These are phyloP conservation scores for Cetradonia linearis DNA, from an alignment of 495 filamentous ascomycete genomes.

Conservation along the genomic window DNA sequence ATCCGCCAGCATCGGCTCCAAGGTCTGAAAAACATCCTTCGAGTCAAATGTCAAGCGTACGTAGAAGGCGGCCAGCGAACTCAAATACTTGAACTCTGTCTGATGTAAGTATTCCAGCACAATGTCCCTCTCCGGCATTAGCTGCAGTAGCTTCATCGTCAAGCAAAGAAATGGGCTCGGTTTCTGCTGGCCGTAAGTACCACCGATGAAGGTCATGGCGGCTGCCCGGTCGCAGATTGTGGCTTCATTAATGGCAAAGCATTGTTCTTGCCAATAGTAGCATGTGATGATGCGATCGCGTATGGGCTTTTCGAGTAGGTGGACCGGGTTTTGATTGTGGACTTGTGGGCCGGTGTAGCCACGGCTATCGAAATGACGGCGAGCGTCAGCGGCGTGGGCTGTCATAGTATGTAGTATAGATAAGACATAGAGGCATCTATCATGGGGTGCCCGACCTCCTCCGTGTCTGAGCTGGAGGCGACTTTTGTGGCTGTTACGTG, in stretches of 20 bases:
- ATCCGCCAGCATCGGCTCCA: conserved; percentile 81
- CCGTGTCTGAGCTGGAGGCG: background rate
- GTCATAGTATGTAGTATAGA: conserved; percentile 19
- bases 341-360: conserved; percentile 59
- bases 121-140: conserved; percentile 67
- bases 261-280: conserved; percentile 98
- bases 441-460: background rate
- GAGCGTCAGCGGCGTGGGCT: conserved; percentile 62
- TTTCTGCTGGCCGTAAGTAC: conserved; percentile 74
- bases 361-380: conserved; percentile 67
- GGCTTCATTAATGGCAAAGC: conserved; percentile 86
- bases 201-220: conserved; percentile 72
- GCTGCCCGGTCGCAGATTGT: conserved; percentile 85
- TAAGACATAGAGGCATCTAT: background rate
- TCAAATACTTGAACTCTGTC: conserved; percentile 80
- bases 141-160: conserved; percentile 85
- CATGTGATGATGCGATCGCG: conserved; percentile 88
- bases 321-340: conserved; percentile 75
- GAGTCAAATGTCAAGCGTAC: conserved; percentile 78
- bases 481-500: too few species aligned
- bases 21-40: conserved; percentile 62
- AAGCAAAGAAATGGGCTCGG: conserved; percentile 92
- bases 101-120: conserved; percentile 71
- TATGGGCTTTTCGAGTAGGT: conserved; percentile 84
- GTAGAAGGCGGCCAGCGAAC: conserved; percentile 83